Conservation (phyloP, 768 basidiomycete genomes). For the Suillus placidus region DNA sequence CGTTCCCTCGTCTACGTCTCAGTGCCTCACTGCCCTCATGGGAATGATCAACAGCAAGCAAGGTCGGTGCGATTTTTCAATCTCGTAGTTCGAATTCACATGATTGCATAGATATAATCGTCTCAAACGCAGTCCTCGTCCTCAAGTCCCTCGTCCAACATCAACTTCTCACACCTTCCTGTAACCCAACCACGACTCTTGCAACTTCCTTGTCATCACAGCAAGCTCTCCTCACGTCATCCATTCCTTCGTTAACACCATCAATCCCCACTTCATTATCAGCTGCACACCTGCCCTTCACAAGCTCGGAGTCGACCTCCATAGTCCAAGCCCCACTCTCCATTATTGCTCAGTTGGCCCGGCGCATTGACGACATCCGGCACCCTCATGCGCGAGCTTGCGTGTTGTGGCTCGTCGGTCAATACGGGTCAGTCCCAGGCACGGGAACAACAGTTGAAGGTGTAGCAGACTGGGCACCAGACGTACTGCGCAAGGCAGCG, state of each 20-base stretch:
- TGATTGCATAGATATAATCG: slow-evolving; percentile 63
- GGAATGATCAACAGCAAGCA: slow-evolving; percentile 75
- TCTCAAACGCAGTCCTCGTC: slow-evolving; percentile 81
- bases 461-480: slow-evolving; percentile 81
- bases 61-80: slow-evolving; percentile 48
- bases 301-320: slow-evolving; percentile 11
- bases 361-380: slow-evolving; percentile 74
- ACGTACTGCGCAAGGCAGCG: slow-evolving; percentile 79
- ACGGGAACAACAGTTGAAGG: slow-evolving; percentile 48
- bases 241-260: slow-evolving; percentile 13
- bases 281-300: slow-evolving; percentile 22
- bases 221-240: slow-evolving; percentile 13
- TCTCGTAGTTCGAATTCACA: background rate
- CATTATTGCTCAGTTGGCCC: slow-evolving; percentile 80
- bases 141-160: slow-evolving; percentile 83
- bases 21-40: slow-evolving; percentile 78
- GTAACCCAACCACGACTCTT: slow-evolving; percentile 25
- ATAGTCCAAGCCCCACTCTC: slow-evolving; percentile 49
- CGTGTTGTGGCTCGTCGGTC: slow-evolving; percentile 91
- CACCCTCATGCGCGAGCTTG: slow-evolving; percentile 85
- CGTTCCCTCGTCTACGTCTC: slow-evolving; percentile 67
- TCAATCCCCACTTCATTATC: background rate
- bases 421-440: slow-evolving; percentile 61
- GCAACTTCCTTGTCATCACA: slow-evolving; percentile 8
- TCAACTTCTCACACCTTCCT: slow-evolving; percentile 46